Evolutionary conservation across 2,329 filamentous ascomycete species (phyloP), one percentile per base, ranked within the genome.

Genomic region (Diaporthe sp.): DNA sequence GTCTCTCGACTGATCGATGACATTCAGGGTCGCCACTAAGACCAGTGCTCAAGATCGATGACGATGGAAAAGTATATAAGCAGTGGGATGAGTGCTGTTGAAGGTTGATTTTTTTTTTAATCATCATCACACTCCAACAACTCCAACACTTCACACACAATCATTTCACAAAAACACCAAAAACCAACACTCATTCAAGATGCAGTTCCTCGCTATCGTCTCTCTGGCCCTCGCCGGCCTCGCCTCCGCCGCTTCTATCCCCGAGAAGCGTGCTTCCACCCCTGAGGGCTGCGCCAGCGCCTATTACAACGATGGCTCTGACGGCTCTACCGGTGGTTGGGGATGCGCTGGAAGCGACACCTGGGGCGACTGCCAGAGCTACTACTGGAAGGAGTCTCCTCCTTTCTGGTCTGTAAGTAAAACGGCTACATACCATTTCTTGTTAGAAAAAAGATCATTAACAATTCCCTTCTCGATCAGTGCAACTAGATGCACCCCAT

Each of bases 201-300:
- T 68, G 63, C 63, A 68, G 63, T 68, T 68, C 63, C 44, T 68
- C 31, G 63, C 63, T 22, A 68, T 68, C 31, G 63, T 68, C 47
- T 68, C 63, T 22, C 25, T 68, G 6, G 44, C 63, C 63, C 63
- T 68, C 13, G 63, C 63, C 4, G 63, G 63, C 63, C 44, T 68
- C 22, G 63, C 63, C 63, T 68, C 63, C 12, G 63, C 63, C 63
- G 63, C 63, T 20, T 25, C 63, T 28, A 10, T 68, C 22, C 63
- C 63, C 12, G 63, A 68, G 63, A 68, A 68, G 63, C 63, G 63
- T 13, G 44, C 63, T n/a, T 68, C 63, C 31, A 68, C 63, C 28
- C 63, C 63, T 34, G 28, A 22, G 3, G 63, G 63, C 31, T 68
- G 63, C 47, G 6, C 20, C 44, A 2, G 2, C 3, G 44, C 44